Conservation (phyloP, 257 asterid species). For the Nicotiana noctiflora region DNA sequence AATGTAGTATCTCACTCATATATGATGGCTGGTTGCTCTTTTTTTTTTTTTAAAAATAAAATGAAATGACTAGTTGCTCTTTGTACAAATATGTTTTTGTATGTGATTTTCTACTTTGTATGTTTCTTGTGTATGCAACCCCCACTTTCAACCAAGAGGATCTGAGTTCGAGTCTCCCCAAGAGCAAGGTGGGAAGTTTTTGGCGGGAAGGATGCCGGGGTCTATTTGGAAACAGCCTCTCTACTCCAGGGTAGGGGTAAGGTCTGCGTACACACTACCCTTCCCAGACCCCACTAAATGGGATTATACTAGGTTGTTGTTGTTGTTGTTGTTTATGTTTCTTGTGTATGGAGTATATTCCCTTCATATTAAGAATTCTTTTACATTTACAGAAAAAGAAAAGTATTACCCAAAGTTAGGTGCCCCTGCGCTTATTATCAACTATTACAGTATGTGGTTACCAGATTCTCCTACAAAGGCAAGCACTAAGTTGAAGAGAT, state of each 20-base stretch:
- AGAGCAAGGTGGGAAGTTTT: too few relatives aligned
- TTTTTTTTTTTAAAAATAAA: background rate
- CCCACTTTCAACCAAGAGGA: too few relatives aligned
- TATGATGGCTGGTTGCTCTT: background rate
- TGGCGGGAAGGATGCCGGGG: too few relatives aligned
- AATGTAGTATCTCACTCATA: background rate
- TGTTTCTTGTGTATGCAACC: too few relatives aligned
- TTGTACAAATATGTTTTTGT: background rate
- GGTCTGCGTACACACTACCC: too few relatives aligned
- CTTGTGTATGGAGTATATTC: background rate
- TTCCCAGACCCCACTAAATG: too few relatives aligned
- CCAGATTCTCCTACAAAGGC: background rate
- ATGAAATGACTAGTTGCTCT: background rate
- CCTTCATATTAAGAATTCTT: background rate
- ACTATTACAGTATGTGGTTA: background rate
- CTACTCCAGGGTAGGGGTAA: too few relatives aligned
- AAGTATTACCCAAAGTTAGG: background rate
- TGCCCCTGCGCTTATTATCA: background rate
- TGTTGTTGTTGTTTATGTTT: too few relatives aligned
- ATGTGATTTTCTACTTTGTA: background rate
- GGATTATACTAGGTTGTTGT: too few relatives aligned
- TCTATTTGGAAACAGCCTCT: too few relatives aligned
- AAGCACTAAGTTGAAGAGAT: conserved; percentile 2
- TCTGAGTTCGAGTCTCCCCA: too few relatives aligned
- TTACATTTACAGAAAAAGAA: background rate